phyloP scores from a whole-genome alignment of 2,329 filamentous ascomycete genomes.

The Fusarium haematococcum region DNA sequence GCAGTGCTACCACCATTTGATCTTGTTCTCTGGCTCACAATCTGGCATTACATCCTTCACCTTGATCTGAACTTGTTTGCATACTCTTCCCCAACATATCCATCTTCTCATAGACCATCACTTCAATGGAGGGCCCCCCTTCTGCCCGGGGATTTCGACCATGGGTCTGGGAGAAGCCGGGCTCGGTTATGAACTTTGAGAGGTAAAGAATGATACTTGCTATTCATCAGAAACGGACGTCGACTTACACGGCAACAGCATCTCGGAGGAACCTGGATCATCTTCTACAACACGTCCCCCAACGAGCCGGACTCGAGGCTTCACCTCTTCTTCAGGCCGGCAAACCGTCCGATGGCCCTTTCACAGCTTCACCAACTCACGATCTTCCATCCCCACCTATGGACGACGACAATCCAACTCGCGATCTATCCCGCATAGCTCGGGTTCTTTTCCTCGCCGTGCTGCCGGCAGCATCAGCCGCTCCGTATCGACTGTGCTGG shows the following conservation, averaged over 20 bases:
- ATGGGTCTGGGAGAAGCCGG: constrained; percentile 41
- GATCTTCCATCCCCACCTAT: constrained; percentile 39
- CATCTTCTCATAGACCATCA: constrained; percentile 18
- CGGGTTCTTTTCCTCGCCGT: constrained; percentile 39
- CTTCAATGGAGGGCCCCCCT: constrained; percentile 41
- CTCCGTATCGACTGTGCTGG: constrained; percentile 49
- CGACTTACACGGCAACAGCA: constrained; percentile 31
- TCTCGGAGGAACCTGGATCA: constrained; percentile 42
- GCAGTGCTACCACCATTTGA: constrained; percentile 31
- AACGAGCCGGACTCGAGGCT: constrained; percentile 41
- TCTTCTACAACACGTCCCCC: constrained; percentile 27
- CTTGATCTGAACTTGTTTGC: constrained; percentile 14
- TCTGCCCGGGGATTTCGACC: constrained; percentile 38
- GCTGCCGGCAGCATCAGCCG: constrained; percentile 44
- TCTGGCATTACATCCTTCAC: constrained; percentile 10
- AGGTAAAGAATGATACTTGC: constrained; percentile 29
- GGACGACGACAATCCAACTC: constrained; percentile 34
- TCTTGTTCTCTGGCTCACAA: constrained; percentile 16
- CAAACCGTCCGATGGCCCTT: constrained; percentile 45
- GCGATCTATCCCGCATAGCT: constrained; percentile 37
- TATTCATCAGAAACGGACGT: constrained; percentile 3
- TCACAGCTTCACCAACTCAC: constrained; percentile 44
- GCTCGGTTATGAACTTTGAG: constrained; percentile 42
- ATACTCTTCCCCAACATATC: constrained; percentile 11
- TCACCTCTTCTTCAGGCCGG: constrained; percentile 43